Evolutionary conservation across 176 grass and related monocot species (phyloP).

Genomic region (Rhynchospora tenuis): DNA sequence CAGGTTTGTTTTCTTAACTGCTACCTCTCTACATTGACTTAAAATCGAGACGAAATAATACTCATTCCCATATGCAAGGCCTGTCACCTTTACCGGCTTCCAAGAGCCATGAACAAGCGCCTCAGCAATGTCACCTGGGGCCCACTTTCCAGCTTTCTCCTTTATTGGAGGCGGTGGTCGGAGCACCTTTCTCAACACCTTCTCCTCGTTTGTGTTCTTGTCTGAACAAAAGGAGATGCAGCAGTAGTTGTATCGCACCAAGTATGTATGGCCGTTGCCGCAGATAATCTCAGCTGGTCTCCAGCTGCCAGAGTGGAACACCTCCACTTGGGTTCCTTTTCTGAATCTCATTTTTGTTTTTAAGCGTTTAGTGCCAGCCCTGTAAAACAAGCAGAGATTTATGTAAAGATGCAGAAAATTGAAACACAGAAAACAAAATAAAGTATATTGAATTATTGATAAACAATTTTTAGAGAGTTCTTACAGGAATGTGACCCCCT

Average conservation of each 20-base stretch:
- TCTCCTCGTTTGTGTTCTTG: not conserved
- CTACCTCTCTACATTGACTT: constrained; percentile 18
- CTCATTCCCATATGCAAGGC: not conserved
- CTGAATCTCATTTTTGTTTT: constrained; percentile 42
- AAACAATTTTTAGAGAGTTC: not conserved
- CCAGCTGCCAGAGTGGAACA: constrained; percentile 36
- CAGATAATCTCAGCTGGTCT: constrained; percentile 39
- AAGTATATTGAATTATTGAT: too few relatives aligned
- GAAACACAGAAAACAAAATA: not conserved
- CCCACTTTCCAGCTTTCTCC: constrained; percentile 18
- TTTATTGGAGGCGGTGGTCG: constrained; percentile 36
- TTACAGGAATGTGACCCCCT: not conserved
- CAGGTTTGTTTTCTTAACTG: constrained; percentile 8
- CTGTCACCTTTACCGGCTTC: constrained; percentile 22
- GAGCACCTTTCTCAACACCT: constrained; percentile 40
- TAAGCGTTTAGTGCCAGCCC: not conserved
- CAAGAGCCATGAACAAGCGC: constrained; percentile 36
- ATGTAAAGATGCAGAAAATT: not conserved
- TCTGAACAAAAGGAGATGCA: not conserved
- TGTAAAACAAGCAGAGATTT: not conserved
- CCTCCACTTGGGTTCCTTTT: constrained; percentile 47
- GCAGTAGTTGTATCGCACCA: constrained; percentile 24
- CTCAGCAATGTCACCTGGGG: constrained; percentile 42
- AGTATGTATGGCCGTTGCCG: constrained; percentile 60
- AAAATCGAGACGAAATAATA: constrained; percentile 32